phyloP scores from a whole-genome alignment of 345 rosid species.

The Populus deltoides region DNA sequence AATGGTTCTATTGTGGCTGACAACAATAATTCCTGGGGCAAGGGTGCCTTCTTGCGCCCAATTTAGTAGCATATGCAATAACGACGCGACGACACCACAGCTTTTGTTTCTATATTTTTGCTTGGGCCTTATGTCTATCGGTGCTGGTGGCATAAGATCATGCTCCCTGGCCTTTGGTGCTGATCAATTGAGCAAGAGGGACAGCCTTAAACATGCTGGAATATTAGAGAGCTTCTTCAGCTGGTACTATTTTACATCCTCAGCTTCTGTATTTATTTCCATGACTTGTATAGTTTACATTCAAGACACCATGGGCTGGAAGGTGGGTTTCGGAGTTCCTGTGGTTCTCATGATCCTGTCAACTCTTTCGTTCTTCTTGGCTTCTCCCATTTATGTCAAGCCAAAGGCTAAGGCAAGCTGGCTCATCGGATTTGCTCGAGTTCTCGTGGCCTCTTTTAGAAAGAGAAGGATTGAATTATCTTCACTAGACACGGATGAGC shows the following conservation, averaged over 20 bases:
- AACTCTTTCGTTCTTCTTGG: constrained; percentile 34
- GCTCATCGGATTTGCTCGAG: constrained; percentile 44
- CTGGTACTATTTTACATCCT: constrained; percentile 39
- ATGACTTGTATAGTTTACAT: constrained; percentile 41
- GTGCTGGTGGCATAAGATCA: constrained; percentile 66
- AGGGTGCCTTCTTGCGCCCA: constrained; percentile 50
- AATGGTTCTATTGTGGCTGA: constrained; percentile 30
- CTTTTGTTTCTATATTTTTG: constrained; percentile 43
- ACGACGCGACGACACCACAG: constrained; percentile 46
- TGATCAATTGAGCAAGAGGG: constrained; percentile 53
- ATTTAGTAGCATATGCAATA: constrained; percentile 31
- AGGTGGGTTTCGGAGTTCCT: constrained; percentile 48
- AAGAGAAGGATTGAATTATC: constrained; percentile 29
- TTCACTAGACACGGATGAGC: neutral
- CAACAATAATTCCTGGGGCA: constrained; percentile 57
- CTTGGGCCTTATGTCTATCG: constrained; percentile 51
- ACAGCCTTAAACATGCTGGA: constrained; percentile 40
- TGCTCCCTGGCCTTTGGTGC: constrained; percentile 70
- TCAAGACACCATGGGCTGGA: constrained; percentile 51
- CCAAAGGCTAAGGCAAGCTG: constrained; percentile 29
- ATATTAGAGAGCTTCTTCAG: constrained; percentile 41
- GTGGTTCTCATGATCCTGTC: constrained; percentile 38
- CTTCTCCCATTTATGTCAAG: constrained; percentile 42
- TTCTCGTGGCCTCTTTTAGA: constrained; percentile 31
- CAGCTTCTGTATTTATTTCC: constrained; percentile 28